Conservation (phyloP, 345 rosid species). For the Cochlearia excelsa region DNA sequence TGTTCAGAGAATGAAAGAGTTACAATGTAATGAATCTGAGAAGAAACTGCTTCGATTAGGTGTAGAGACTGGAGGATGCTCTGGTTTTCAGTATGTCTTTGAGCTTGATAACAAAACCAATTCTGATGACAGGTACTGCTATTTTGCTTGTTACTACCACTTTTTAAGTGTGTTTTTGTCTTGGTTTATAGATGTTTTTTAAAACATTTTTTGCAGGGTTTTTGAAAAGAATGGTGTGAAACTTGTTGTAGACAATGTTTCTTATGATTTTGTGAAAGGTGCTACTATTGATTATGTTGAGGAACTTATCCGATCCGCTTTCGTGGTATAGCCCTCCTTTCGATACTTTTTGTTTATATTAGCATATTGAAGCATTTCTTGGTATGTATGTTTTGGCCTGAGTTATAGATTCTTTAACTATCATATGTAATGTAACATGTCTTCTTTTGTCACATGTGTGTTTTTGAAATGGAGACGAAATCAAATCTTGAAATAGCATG, state of each 20-base stretch:
- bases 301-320: slow-evolving; percentile 93
- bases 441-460: background rate
- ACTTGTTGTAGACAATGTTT: slow-evolving; percentile 70
- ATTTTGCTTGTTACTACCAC: background rate
- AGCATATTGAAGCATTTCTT: too few relatives aligned
- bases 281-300: slow-evolving; percentile 89
- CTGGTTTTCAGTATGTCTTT: slow-evolving; percentile 90
- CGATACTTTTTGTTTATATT: background rate
- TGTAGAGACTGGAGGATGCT: slow-evolving; percentile 96
- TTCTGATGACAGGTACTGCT: slow-evolving; percentile 69
- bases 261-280: slow-evolving; percentile 93
- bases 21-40: slow-evolving; percentile 56
- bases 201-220: slow-evolving; percentile 41
- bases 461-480: background rate
- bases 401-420: background rate
- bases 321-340: slow-evolving; percentile 47
- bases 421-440: background rate
- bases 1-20: slow-evolving; percentile 73
- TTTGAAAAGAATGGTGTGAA: slow-evolving; percentile 74
- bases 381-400: too few relatives aligned
- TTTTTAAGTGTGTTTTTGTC: background rate
- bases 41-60: slow-evolving; percentile 79
- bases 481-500: too few relatives aligned
- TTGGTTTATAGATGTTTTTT: background rate
- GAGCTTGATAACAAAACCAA: slow-evolving; percentile 65